These are phyloP conservation scores for Ogataea nitratoaversa DNA, from an alignment of 805 yeast species.

Conservation along the genomic window DNA sequence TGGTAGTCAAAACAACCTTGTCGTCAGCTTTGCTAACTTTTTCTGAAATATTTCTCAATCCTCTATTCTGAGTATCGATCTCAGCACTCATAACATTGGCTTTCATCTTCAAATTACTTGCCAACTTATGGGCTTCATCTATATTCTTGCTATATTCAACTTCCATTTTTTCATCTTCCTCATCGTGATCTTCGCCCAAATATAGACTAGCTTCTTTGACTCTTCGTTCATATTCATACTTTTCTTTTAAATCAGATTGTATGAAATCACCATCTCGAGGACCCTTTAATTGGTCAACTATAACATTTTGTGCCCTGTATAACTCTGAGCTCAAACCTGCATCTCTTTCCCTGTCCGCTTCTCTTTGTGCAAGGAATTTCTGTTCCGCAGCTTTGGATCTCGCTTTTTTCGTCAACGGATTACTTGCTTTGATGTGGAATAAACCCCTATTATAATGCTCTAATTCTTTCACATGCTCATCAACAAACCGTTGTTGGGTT, in stretches of 20 bases:
- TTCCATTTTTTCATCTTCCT: conserved; percentile 91
- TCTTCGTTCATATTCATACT: conserved; percentile 49
- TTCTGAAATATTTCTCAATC: conserved; percentile 73
- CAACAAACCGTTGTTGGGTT: conserved; percentile 78
- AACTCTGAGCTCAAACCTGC: conserved; percentile 22
- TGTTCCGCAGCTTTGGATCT: conserved; percentile 73
- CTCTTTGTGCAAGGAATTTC: conserved; percentile 48
- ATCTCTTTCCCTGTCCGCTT: conserved; percentile 29
- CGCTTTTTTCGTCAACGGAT: conserved; percentile 85
- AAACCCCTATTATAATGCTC: conserved; percentile 75
- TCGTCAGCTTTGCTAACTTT: conserved; percentile 83
- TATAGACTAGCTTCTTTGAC: conserved; percentile 61
- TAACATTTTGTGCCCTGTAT: conserved; percentile 24
- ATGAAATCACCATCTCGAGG: conserved; percentile 6
- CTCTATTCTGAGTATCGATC: conserved; percentile 69
- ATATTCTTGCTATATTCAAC: conserved; percentile 79
- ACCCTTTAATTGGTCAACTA: conserved; percentile 46
- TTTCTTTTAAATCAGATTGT: conserved; percentile 31
- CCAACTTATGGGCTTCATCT: conserved; percentile 67
- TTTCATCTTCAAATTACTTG: conserved; percentile 65
- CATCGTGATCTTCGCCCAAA: conserved; percentile 77
- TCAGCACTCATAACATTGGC: conserved; percentile 76
- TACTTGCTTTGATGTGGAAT: conserved; percentile 72
- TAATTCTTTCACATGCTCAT: conserved; percentile 75
- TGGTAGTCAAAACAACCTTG: conserved; percentile 43